Percentiles rank a stretch among this genome's conserved stretches.
Evolutionary conservation across 768 basidiomycete species (phyloP).

Genomic region (Cubamyces lactineus): DNA sequence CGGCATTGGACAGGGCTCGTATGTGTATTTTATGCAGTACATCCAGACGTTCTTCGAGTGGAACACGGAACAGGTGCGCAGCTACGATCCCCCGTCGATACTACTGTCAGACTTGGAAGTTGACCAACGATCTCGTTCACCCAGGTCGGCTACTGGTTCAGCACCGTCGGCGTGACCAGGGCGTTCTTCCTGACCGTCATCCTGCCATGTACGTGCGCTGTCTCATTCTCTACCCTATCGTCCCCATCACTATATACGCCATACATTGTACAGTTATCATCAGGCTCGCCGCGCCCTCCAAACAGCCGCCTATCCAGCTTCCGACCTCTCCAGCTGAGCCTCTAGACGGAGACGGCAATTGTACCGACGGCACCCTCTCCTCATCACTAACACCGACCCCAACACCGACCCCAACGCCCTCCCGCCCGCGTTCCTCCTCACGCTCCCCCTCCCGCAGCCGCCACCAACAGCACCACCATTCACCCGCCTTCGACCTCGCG

Average conservation of each 20-base stretch:
- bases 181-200: slow-evolving; percentile 58
- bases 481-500: slow-evolving; percentile 66
- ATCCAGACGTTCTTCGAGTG: slow-evolving; percentile 63
- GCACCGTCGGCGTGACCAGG: slow-evolving; percentile 52
- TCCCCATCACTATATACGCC: too few species aligned
- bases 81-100: not conserved
- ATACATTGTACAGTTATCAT: slow-evolving; percentile 49
- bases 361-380: not conserved
- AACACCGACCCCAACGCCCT: not conserved
- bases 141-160: slow-evolving; percentile 78
- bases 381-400: not conserved
- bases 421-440: slow-evolving; percentile 10
- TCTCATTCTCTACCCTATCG: slow-evolving; percentile 4
- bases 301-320: slow-evolving; percentile 36
- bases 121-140: too few species aligned
- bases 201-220: slow-evolving; percentile 53
- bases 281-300: slow-evolving; percentile 50
- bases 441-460: slow-evolving; percentile 9
- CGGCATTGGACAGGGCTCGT: slow-evolving; percentile 50
- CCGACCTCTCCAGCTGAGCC: slow-evolving; percentile 29
- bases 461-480: slow-evolving; percentile 34
- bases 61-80: slow-evolving; percentile 62
- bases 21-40: slow-evolving; percentile 66
- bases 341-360: slow-evolving; percentile 19
- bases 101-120: too few species aligned